Percentiles rank a stretch among this genome's conserved stretches.
phyloP scores from a whole-genome alignment of 2,329 filamentous ascomycete genomes.

The Monilinia fructigena region DNA sequence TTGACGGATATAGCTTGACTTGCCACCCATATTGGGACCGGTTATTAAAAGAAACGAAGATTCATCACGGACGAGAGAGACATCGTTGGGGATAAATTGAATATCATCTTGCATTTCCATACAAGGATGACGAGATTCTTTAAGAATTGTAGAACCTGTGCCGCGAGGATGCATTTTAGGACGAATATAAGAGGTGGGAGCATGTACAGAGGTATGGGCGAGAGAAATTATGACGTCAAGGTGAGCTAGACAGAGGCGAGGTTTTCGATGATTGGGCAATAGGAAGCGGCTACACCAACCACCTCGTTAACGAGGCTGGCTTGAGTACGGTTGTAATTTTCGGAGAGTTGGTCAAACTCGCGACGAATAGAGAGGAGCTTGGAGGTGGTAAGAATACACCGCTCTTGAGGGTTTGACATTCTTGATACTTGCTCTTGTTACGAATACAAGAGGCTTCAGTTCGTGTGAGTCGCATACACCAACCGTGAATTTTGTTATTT shows the following conservation, averaged over 20 bases:
- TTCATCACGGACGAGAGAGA: slow-evolving; percentile 71
- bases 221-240: slow-evolving; percentile 94
- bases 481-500: slow-evolving; percentile 92
- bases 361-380: slow-evolving; percentile 76
- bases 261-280: slow-evolving; percentile 87
- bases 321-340: slow-evolving; percentile 94
- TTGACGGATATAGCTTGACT: slow-evolving; percentile 97
- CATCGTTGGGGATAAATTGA: slow-evolving; percentile 97
- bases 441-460: slow-evolving; percentile 91
- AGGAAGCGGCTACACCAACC: slow-evolving; percentile 88
- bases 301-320: slow-evolving; percentile 88
- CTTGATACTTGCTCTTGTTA: slow-evolving; percentile 84
- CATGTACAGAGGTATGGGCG: slow-evolving; percentile 89
- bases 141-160: slow-evolving; percentile 83
- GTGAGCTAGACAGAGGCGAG: slow-evolving; percentile 87
- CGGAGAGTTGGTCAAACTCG: slow-evolving; percentile 90
- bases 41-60: slow-evolving; percentile 79
- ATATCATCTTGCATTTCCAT: slow-evolving; percentile 99
- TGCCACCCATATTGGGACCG: slow-evolving; percentile 98
- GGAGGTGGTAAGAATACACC: slow-evolving; percentile 93
- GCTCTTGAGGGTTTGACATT: slow-evolving; percentile 98
- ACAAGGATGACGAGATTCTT: slow-evolving; percentile 91
- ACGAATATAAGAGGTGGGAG: slow-evolving; percentile 85
- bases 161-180: slow-evolving; percentile 89
- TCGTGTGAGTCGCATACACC: slow-evolving; percentile 91